Conservation (phyloP, 2,329 filamentous ascomycete genomes). For the Emmonsiellopsis sp. region DNA sequence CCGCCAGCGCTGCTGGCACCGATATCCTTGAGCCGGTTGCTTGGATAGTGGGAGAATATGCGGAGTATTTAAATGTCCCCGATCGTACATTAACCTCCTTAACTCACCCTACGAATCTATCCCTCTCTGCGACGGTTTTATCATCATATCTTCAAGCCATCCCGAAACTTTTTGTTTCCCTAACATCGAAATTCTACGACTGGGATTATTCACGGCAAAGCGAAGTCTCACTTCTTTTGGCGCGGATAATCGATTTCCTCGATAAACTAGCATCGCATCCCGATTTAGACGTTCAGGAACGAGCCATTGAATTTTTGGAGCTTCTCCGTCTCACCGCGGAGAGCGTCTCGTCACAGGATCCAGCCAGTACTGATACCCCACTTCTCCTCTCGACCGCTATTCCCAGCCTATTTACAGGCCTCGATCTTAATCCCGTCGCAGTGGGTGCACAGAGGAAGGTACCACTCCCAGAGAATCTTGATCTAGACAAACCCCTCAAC, state of each 20-base stretch:
- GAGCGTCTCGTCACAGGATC: slow-evolving; percentile 40
- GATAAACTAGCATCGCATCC: slow-evolving; percentile 74
- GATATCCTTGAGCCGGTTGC: slow-evolving; percentile 65
- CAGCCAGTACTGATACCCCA: slow-evolving; percentile 51
- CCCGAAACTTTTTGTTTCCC: slow-evolving; percentile 70
- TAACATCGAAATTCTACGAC: slow-evolving; percentile 55
- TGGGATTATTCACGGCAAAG: slow-evolving; percentile 71
- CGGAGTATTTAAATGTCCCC: slow-evolving; percentile 58
- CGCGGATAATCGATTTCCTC: slow-evolving; percentile 69
- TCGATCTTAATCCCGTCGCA: slow-evolving; percentile 88
- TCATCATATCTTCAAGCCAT: slow-evolving; percentile 73
- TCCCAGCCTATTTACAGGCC: slow-evolving; percentile 73
- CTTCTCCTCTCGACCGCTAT: slow-evolving; percentile 83
- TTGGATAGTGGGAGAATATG: slow-evolving; percentile 86
- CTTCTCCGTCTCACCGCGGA: slow-evolving; percentile 79
- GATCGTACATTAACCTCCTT: slow-evolving; percentile 65
- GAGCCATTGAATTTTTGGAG: slow-evolving; percentile 85
- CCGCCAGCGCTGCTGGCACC: slow-evolving; percentile 40
- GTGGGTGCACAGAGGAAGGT: slow-evolving; percentile 75
- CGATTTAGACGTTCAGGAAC: slow-evolving; percentile 86
- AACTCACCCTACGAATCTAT: slow-evolving; percentile 55
- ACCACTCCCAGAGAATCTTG: slow-evolving; percentile 63
- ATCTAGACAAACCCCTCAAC: slow-evolving; percentile 77
- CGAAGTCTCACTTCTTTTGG: slow-evolving; percentile 65
- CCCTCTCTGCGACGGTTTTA: slow-evolving; percentile 55